These are phyloP conservation scores for Pulveroboletus sp. DNA, from an alignment of 768 basidiomycete genomes.

Conservation along the genomic window DNA sequence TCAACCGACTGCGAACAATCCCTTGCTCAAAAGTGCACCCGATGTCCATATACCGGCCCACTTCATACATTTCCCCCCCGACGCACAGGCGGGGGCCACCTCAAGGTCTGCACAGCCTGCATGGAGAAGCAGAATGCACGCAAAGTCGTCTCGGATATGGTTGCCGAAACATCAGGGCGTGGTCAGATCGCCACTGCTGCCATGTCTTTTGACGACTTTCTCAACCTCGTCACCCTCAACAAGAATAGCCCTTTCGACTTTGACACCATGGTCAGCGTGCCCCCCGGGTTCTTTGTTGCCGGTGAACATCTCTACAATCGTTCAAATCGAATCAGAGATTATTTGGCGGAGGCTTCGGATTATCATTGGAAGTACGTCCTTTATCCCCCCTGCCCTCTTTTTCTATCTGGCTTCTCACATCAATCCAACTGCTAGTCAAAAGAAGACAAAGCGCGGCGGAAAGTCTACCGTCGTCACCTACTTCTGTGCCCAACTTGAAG, in stretches of 20 bases:
- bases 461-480: constrained; percentile 34
- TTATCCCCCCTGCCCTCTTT: neutral
- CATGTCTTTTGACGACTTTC: constrained; percentile 32
- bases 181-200: constrained; percentile 34
- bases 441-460: constrained; percentile 33
- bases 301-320: constrained; percentile 34
- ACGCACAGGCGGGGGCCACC: constrained; percentile 28
- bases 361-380: constrained; percentile 33
- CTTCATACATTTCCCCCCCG: constrained; percentile 26
- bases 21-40: constrained; percentile 29
- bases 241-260: constrained; percentile 32
- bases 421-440: constrained; percentile 17
- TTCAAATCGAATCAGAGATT: constrained; percentile 33
- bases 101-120: constrained; percentile 30
- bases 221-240: constrained; percentile 30
- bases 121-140: constrained; percentile 34
- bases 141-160: constrained; percentile 29
- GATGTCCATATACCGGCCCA: constrained; percentile 30
- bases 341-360: constrained; percentile 31
- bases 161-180: constrained; percentile 25
- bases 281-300: constrained; percentile 27
- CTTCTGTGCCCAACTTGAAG: constrained; percentile 33
- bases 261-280: constrained; percentile 33
- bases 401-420: neutral
- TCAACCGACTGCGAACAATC: constrained; percentile 10